These are phyloP conservation scores for Claviceps cyperi DNA, from an alignment of 2,329 filamentous ascomycete genomes.

Conservation along the genomic window DNA sequence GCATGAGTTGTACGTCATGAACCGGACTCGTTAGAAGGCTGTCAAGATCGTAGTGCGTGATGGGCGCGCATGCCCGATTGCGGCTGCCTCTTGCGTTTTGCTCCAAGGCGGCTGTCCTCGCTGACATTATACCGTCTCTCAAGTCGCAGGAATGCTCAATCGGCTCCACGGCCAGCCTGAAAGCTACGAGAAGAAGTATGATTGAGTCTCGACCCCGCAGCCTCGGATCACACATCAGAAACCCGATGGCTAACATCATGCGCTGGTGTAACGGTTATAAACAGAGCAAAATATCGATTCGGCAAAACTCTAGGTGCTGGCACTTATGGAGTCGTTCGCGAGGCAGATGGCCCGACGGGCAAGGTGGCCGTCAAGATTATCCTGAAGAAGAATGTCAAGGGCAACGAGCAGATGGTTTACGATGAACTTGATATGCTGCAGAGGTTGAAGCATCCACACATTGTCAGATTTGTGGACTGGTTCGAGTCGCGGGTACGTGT, in stretches of 20 bases:
- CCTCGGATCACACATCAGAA: slow-evolving; percentile 10
- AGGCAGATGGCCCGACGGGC: slow-evolving; percentile 71
- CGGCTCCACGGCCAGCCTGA: slow-evolving; percentile 93
- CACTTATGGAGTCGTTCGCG: slow-evolving; percentile 95
- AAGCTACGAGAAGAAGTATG: slow-evolving; percentile 95
- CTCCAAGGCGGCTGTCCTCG: background rate
- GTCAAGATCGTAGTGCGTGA: background rate
- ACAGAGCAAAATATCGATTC: slow-evolving; percentile 75
- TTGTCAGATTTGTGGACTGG: slow-evolving; percentile 96
- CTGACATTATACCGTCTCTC: slow-evolving; percentile 2
- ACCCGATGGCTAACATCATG: slow-evolving; percentile 1
- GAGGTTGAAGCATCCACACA: slow-evolving; percentile 80
- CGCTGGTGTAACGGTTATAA: slow-evolving; percentile 19
- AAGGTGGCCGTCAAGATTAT: slow-evolving; percentile 98
- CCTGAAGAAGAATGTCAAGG: slow-evolving; percentile 96
- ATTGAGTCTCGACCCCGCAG: slow-evolving; percentile 8
- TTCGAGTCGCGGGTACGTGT: slow-evolving; percentile 81
- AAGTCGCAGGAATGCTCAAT: slow-evolving; percentile 83
- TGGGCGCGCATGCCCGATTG: background rate
- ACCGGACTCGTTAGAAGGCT: background rate
- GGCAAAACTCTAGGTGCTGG: slow-evolving; percentile 88
- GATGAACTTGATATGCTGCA: slow-evolving; percentile 93
- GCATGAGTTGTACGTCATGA: slow-evolving; percentile 20
- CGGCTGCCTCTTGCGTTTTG: background rate
- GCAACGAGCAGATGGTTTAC: slow-evolving; percentile 97